Percentiles rank a stretch among this genome's conserved stretches.
Evolutionary conservation across 441 rosid genomes (phyloP).

Genomic region (Eruca vesicaria): DNA sequence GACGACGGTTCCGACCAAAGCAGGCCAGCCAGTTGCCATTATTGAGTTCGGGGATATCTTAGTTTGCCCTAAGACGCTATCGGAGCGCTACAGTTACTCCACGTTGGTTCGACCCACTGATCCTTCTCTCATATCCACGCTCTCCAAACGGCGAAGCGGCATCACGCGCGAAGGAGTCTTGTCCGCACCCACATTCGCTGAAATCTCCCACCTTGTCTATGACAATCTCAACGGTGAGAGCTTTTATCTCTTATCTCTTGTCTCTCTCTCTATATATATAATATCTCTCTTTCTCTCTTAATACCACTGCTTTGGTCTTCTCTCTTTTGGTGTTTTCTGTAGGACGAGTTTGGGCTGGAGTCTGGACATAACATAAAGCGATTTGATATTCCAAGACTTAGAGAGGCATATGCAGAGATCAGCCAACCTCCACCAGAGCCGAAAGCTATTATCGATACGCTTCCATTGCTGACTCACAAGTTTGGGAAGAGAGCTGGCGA

Average conservation of each 20-base stretch:
- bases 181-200: neutral
- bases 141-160: neutral
- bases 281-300: too few species aligned
- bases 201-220: neutral
- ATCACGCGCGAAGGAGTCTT: neutral
- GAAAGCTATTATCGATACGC: neutral
- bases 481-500: neutral
- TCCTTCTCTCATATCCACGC: neutral
- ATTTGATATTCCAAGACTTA: neutral
- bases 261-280: neutral
- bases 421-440: neutral
- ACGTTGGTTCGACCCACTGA: neutral
- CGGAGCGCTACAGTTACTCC: neutral
- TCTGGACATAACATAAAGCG: neutral
- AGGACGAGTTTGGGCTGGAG: neutral
- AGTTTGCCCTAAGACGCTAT: neutral
- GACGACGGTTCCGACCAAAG: too few species aligned
- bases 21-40: neutral
- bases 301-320: too few species aligned
- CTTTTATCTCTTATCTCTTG: neutral
- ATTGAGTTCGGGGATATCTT: neutral
- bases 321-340: neutral
- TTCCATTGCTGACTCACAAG: neutral
- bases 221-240: neutral
- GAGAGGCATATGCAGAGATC: neutral